Conservation (phyloP, 768 basidiomycete species). For the Gloeophyllum trabeum region DNA sequence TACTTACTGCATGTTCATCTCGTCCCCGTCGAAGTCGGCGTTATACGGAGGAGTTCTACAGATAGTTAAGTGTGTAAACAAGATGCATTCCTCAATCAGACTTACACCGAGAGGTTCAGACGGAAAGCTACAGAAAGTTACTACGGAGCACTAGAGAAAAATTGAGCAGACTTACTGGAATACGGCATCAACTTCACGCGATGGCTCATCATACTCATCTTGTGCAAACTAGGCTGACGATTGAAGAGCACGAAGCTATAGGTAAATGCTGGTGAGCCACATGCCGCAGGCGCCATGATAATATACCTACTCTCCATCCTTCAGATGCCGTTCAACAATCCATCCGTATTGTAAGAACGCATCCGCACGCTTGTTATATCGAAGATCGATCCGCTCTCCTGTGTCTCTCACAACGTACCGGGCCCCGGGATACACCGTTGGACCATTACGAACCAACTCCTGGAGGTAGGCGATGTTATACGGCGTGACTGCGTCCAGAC, state of each 20-base stretch:
- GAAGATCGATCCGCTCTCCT: constrained; percentile 91
- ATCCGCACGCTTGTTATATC: constrained; percentile 93
- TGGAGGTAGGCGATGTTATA: constrained; percentile 94
- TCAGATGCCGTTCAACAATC: constrained; percentile 96
- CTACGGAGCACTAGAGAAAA: constrained; percentile 3
- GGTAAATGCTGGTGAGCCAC: background rate
- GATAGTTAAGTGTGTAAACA: constrained; percentile 15
- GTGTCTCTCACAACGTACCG: constrained; percentile 96
- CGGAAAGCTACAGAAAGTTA: constrained; percentile 67
- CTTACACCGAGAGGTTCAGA: constrained; percentile 93
- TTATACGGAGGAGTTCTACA: constrained; percentile 91
- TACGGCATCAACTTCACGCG: constrained; percentile 96
- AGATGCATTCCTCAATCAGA: constrained; percentile 14
- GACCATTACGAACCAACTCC: constrained; percentile 90
- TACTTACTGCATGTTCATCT: constrained; percentile 99
- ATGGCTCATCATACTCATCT: constrained; percentile 99
- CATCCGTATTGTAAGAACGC: constrained; percentile 96
- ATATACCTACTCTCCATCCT: constrained; percentile 88
- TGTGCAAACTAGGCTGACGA: constrained; percentile 95
- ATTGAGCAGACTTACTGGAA: constrained; percentile 58
- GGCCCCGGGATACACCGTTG: constrained; percentile 90
- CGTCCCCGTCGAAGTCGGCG: constrained; percentile 99
- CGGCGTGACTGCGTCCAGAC: constrained; percentile 68
- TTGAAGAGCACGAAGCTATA: constrained; percentile 87
- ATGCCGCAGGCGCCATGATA: too few species aligned